Base-by-base conservation (phyloP, 371 early-diverging fungal genomes). In the Apophysomyces trapeziformis region DNA sequence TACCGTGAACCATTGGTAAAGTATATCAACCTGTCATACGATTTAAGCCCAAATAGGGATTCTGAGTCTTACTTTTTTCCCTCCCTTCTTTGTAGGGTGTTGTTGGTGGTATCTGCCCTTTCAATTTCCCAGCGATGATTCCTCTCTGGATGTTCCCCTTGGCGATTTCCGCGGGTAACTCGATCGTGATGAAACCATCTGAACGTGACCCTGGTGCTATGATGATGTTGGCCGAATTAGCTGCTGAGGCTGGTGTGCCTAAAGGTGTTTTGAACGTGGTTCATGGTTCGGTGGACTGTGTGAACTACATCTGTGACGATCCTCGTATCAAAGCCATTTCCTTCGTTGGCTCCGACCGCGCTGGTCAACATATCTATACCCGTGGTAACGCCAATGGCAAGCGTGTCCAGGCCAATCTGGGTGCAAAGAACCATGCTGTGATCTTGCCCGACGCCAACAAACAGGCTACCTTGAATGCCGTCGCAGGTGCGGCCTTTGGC, bases 361-460 rank as follows among this genome's bases (percentile, higher is more conserved):
- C 96, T 38, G 86, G 86, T 43, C 71, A 87, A 44, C 89, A 96
- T 80, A 97, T 98, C 57, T 92, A 95, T 74, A 88, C 87, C 26
- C 92, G 96, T 61, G 95, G 95, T 11, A 92, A 91, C 62, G 85
- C 83, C 67, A 92, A 95, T 68, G 98, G 98, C 73, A 97, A 98
- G 85, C 92, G 99, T 65, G 97, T 96, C 46, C 97, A 97, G 83
- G 94, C 97, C 57, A 97, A 97, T 82, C 75, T 96, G 75, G 98
- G 96, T 18, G 97, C 99, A 73, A 98, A 97, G 89, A 98, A 98
- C 87, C 99, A 98, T 74, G 97, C 96, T 61, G 93, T 98, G 26
- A 86, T 97, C 44, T 76, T 97, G 80, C 93, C 96, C 16, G 99
- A 98, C 70, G 95, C 96, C 61, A 88, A 87, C 75, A 89, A 89